Percentiles rank a stretch among this genome's conserved stretches.
These are phyloP conservation scores for Zea luxurians DNA, from an alignment of 176 grass and related monocot genomes.

Conservation along the genomic window DNA sequence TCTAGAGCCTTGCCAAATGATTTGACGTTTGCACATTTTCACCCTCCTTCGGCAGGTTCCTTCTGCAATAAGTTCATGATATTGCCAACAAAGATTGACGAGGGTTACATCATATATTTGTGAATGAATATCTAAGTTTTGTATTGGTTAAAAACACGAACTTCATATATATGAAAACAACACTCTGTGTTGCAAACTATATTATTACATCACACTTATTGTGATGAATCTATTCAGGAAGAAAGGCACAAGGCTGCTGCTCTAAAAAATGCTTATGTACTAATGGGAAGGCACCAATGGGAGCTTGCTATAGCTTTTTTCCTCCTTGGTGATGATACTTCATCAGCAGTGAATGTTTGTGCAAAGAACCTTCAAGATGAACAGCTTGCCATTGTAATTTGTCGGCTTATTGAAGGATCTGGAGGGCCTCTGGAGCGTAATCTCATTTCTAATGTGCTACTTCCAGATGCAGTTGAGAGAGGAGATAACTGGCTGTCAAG, in stretches of 20 bases:
- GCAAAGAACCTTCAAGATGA: conserved; percentile 91
- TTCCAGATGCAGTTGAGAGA: conserved; percentile 81
- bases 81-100: not conserved
- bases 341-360: conserved; percentile 84
- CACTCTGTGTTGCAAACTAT: conserved; percentile 28
- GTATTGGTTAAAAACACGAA: not conserved
- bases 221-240: conserved; percentile 62
- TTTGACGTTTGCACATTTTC: not conserved
- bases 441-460: conserved; percentile 75
- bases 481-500: conserved; percentile 85
- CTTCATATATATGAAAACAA: conserved; percentile 32
- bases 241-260: conserved; percentile 94
- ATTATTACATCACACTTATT: conserved; percentile 30
- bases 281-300: conserved; percentile 93
- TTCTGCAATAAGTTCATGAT: not conserved
- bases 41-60: not conserved
- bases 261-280: conserved; percentile 97
- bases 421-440: conserved; percentile 72
- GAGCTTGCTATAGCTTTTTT: conserved; percentile 97
- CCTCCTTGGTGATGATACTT: conserved; percentile 75
- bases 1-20: conserved; percentile 13
- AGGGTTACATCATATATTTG: not conserved
- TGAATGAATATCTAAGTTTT: not conserved
- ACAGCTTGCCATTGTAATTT: conserved; percentile 93
- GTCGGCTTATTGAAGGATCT: conserved; percentile 73